Conservation (phyloP, 2,329 filamentous ascomycete genomes). For the Ascochyta viciae-villosae region DNA sequence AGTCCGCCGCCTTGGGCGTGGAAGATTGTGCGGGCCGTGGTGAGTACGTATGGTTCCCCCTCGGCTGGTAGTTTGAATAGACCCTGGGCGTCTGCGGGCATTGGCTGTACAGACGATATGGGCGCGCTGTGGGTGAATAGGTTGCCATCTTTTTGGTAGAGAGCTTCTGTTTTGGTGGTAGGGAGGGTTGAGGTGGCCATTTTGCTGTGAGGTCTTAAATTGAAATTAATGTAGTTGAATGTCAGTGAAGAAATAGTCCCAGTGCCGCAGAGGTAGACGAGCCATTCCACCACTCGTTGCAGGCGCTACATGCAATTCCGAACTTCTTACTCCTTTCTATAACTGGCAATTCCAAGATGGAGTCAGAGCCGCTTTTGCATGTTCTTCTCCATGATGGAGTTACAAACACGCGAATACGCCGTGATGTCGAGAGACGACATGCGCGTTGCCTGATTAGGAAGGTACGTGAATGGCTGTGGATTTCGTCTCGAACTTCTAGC, state of each 20-base stretch:
- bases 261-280: neutral
- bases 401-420: constrained; percentile 2
- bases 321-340: no score
- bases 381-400: neutral
- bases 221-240: neutral
- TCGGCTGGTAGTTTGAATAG: constrained; percentile 66
- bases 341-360: no score
- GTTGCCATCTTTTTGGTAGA: constrained; percentile 52
- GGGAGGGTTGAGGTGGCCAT: constrained; percentile 8
- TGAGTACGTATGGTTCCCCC: constrained; percentile 59
- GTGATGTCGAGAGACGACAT: constrained; percentile 14
- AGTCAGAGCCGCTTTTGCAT: neutral
- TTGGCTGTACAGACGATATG: constrained; percentile 58
- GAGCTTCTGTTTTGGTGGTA: constrained; percentile 31
- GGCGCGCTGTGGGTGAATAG: constrained; percentile 54
- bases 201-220: neutral
- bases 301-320: no score
- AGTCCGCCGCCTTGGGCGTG: constrained; percentile 79
- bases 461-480: constrained; percentile 4
- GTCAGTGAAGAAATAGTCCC: neutral
- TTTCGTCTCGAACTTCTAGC: neutral
- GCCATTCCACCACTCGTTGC: no score
- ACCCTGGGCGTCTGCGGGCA: constrained; percentile 60
- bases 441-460: constrained; percentile 21
- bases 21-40: constrained; percentile 73